Evolutionary conservation across 2,329 filamentous ascomycete species (phyloP).

Genomic region (Stemphylium vesicarium): DNA sequence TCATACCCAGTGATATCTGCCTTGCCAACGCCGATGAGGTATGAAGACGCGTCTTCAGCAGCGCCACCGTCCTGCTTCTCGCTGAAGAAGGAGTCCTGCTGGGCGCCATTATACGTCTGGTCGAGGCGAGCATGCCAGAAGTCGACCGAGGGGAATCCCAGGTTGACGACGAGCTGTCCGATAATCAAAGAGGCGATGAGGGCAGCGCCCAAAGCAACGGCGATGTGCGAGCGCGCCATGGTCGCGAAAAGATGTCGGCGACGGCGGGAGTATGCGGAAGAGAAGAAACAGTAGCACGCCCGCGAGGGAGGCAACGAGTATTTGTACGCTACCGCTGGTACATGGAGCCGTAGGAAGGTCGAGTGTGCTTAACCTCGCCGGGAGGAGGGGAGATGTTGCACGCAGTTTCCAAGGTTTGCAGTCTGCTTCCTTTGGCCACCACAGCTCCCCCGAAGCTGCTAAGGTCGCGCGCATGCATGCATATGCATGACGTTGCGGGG

Average conservation of each 20-base stretch:
- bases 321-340: slow-evolving; percentile 8
- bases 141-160: slow-evolving; percentile 46
- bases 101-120: slow-evolving; percentile 25
- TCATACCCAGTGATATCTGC: slow-evolving; percentile 73
- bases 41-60: slow-evolving; percentile 54
- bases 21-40: slow-evolving; percentile 72
- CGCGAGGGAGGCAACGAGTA: neutral
- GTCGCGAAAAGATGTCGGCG: slow-evolving; percentile 21
- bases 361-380: neutral
- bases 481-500: slow-evolving; percentile 21
- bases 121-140: slow-evolving; percentile 45
- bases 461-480: neutral
- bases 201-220: slow-evolving; percentile 47
- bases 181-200: slow-evolving; percentile 43
- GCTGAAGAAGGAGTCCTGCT: slow-evolving; percentile 34
- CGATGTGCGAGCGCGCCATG: slow-evolving; percentile 51
- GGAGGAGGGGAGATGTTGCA: no score
- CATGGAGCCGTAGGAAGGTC: slow-evolving; percentile 7
- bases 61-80: slow-evolving; percentile 37
- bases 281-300: slow-evolving; percentile 6
- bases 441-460: neutral
- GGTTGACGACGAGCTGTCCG: slow-evolving; percentile 41
- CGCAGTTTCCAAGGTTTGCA: neutral
- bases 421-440: slow-evolving; percentile 1
- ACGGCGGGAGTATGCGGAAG: slow-evolving; percentile 25